Evolutionary conservation across 495 filamentous ascomycete species (phyloP), one percentile per base, ranked within the genome.

Genomic region (Neurospora intermedia): DNA sequence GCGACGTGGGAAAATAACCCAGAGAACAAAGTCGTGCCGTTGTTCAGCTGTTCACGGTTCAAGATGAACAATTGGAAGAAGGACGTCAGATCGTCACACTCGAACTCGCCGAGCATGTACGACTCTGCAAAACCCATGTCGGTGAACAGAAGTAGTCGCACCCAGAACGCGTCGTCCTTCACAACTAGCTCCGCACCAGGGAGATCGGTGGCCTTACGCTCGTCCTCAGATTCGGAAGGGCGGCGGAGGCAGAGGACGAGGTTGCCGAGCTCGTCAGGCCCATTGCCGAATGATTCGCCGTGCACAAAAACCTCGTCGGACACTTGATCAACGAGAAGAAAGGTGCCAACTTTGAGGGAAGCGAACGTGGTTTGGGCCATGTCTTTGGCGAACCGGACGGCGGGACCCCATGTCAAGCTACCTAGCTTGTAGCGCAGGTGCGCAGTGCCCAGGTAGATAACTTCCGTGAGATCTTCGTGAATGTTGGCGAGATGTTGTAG

Each of bases 111-210:
- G 6, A 91, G 82, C 88, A 93, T 91, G 78, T 90, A 92, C 42
- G 89, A 85, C 81, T 92, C 89, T 18, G 90, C 87, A 78, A 93
- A 92, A 3, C 91, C 91, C 89, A 92, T 91, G 81, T 92, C 90
- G 35, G 87, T 88, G 75, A 90, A 90, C 39, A 92, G 79, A 70
- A 89, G 79, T 71, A 91, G 77, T 54, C 90, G 86, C 73, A 90
- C 83, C 89, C 89, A 92, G 78, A 92, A 91, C 20, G 85, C 78
- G 71, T 90, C 88, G 70, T 85, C 86, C 75, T 86, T 85, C 18
- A 92, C 84, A 20, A 81, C 80, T 41, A 92, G 78, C 73, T 88
- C 79, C 35, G 81, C 84, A 2, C 74, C 75, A 7, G 82, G 82
- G 0, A 78, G 69, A 6, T 69, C 69, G 23, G 77, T 71, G 31